Base-by-base conservation (phyloP, 768 basidiomycete species). In the Omphalotus guepiniiformis region DNA sequence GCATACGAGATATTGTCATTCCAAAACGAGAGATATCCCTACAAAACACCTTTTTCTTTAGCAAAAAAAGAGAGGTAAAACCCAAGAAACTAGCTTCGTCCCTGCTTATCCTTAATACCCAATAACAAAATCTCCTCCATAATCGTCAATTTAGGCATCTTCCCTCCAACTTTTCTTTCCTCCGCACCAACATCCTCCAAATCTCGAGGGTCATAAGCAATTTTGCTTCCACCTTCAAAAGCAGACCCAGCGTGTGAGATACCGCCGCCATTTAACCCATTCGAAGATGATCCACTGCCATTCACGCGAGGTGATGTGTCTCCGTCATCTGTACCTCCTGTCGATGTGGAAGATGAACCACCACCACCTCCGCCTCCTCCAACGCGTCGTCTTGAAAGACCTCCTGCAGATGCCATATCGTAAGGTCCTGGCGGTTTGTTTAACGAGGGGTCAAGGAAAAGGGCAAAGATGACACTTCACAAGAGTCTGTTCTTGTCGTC, bases 1-100 rank as follows among this genome's bases (percentile, higher is more conserved):
- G 95, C 94, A 67, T 99, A 99, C 0, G 93, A 96, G 55, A 99
- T 99, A 69, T 97, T 98, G 74, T 99, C 95, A 69, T 98, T 98
- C 95, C 95, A 98, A 63, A 98, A 98, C 1, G 93, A 95, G 30
- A 98, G 81, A 66, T 98, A 96, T 28, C 94, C 94, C 70, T 75
- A 52, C 2, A 47, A 49, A 48, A 42, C 43, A 22, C 49, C n/a
- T 30, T 32, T 29, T n/a, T n/a, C n/a, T n/a, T 51, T 28, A 42
- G 36, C 42, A 36, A 42, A 21, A 26, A 15, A 28, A 46, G 21
- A 51, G 58, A 37, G 11, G 22, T 41, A 42, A 52, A 48, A 47
- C 43, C 38, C 45, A 23, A 45, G 35, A 35, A 39, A 43, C n/a
- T n/a, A n/a, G n/a, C n/a, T 9, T 9, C 30, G 30, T n/a, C 93